Evolutionary conservation across 371 early-diverging fungal genomes (phyloP), one percentile per base, ranked within the genome.

Genomic region (Mortierella sp.): DNA sequence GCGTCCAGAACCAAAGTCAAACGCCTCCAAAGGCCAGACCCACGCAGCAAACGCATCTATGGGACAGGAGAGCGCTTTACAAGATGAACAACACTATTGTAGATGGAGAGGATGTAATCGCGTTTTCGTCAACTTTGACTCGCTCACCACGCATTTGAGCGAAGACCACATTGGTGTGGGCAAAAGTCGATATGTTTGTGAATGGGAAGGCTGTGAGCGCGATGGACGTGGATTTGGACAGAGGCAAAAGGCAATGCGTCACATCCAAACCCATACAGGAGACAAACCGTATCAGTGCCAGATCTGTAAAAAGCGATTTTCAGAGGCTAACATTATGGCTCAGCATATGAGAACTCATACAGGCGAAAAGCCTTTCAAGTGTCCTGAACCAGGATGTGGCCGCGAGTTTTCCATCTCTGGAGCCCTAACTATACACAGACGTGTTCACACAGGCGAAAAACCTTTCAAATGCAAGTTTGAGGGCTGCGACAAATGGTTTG

Each of bases 321-420:
- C 94, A 13, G 95, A 95, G 69, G 85, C 91, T 7, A 91, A 88
- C 58, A 90, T 93, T 63, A 92, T 96, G 91, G 88, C 90, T n/a
- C 93, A 93, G 66, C 95, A 95, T 68, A 88, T 91, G 89, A 85
- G 93, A 26, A 91, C 89, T 0, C 96, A 96, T 70, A 95, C 95
- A 1, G 96, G 96, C 19, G 96, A 95, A 81, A 93, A 89, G 61
- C 97, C 97, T 0, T 96, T 89, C 83, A 88, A 88, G 63, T 96
- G 97, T 74, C 87, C 88, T 19, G 85, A 89, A 43, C 73, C 72
- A 6, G 86, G 87, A 17, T 96, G 96, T 75, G 75, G 83, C 23
- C 92, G 93, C 61, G 79, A 87, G 32, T 97, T 97, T 85, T 88
- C 93, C 0, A 89, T 93, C 29, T 85, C 91, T 2, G 91, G 92